These are phyloP conservation scores for Fusarium stilboides DNA, from an alignment of 2,329 filamentous ascomycete genomes.

Conservation along the genomic window DNA sequence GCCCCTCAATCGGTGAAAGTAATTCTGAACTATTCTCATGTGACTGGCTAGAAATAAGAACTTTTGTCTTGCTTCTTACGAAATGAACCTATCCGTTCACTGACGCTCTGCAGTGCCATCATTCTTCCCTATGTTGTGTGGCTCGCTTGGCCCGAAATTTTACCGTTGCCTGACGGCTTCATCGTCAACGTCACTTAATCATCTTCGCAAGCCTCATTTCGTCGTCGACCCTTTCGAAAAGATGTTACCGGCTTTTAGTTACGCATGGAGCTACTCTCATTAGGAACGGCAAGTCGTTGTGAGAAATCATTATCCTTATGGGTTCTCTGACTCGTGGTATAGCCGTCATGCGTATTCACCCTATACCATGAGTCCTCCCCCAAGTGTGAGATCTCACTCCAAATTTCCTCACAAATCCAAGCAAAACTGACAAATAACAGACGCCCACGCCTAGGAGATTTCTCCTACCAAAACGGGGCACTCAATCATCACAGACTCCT, in stretches of 20 bases:
- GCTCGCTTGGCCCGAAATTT: constrained; percentile 31
- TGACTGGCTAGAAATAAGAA: background rate
- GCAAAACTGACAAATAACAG: constrained; percentile 45
- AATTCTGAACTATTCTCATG: background rate
- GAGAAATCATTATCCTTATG: constrained; percentile 6
- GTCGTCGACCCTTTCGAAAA: background rate
- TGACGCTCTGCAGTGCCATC: too few species aligned
- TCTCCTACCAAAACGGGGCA: constrained; percentile 54
- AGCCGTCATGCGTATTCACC: constrained; percentile 37
- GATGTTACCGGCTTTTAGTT: background rate
- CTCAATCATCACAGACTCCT: constrained; percentile 54
- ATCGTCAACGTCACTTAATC: constrained; percentile 29
- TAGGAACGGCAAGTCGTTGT: constrained; percentile 4
- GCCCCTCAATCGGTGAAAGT: background rate
- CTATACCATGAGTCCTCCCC: constrained; percentile 49
- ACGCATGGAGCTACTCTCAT: background rate
- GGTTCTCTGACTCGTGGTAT: constrained; percentile 7
- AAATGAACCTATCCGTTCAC: too few species aligned
- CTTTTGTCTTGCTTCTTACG: background rate
- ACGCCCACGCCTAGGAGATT: constrained; percentile 60
- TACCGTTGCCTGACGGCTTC: constrained; percentile 18
- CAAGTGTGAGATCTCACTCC: constrained; percentile 41
- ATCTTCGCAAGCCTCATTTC: background rate
- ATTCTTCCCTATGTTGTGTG: background rate
- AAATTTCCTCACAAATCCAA: background rate